Conservation (phyloP, 192 early-diverging fungal species). For the Paraglomus brasilianum region DNA sequence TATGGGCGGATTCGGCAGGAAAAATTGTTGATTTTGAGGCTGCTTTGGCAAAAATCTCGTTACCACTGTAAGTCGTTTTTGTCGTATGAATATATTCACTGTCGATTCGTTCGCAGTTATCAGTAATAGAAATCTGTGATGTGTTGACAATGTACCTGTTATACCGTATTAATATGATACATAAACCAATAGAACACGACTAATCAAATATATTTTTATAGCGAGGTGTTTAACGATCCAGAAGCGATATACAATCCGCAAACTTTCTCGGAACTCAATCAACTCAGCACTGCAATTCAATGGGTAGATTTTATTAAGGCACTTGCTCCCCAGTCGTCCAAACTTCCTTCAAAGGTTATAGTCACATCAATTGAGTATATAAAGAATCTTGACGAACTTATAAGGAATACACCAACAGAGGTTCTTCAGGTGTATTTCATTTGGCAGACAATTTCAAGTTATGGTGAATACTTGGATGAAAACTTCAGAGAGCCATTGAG, state of each 20-base stretch:
- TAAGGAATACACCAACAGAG: conserved; percentile 38
- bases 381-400: conserved; percentile 38
- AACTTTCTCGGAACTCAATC: conserved; percentile 34
- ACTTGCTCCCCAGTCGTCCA: background rate
- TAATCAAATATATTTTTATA: conserved; percentile 21
- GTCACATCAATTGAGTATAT: conserved; percentile 50
- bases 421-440: conserved; percentile 52
- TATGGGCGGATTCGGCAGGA: conserved; percentile 43
- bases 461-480: conserved; percentile 41
- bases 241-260: conserved; percentile 51
- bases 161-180: background rate
- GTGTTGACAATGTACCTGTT: too few species aligned
- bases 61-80: conserved; percentile 36
- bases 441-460: conserved; percentile 46
- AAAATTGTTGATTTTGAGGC: conserved; percentile 59
- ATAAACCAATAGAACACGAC: background rate
- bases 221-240: conserved; percentile 51
- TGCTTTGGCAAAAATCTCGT: conserved; percentile 50
- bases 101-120: too few species aligned
- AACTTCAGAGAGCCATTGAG: conserved; percentile 42
- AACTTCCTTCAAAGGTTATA: conserved; percentile 42
- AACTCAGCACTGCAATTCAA: conserved; percentile 39
- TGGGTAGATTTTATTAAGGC: conserved; percentile 41
- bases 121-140: too few species aligned
- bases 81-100: too few species aligned